These are phyloP conservation scores for Aspergillus glaucus DNA, from an alignment of 2,329 filamentous ascomycete species.

Conservation along the genomic window DNA sequence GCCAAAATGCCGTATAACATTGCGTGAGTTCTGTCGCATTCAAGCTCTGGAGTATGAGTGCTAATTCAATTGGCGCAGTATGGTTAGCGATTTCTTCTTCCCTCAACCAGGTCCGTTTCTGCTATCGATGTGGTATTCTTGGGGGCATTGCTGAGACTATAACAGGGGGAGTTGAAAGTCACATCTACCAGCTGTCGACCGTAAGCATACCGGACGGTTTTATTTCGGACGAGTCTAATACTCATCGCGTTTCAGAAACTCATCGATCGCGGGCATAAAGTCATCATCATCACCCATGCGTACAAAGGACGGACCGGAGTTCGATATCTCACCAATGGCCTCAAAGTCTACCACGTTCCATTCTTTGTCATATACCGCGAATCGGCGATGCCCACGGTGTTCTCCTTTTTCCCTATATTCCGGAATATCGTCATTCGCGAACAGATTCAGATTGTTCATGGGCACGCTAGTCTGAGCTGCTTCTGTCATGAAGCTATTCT, in stretches of 20 bases:
- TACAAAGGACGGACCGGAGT: slow-evolving; percentile 87
- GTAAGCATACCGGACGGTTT: slow-evolving; percentile 30
- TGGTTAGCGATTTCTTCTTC: slow-evolving; percentile 99
- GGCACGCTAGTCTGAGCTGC: slow-evolving; percentile 89
- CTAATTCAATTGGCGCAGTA: slow-evolving; percentile 43
- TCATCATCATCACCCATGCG: slow-evolving; percentile 94
- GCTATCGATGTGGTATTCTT: neutral
- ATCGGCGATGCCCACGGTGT: slow-evolving; percentile 90
- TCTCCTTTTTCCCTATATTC: slow-evolving; percentile 97
- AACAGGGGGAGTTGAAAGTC: slow-evolving; percentile 80
- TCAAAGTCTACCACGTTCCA: slow-evolving; percentile 97
- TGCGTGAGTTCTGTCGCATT: slow-evolving; percentile 45
- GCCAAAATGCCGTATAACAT: slow-evolving; percentile 62
- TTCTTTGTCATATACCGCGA: slow-evolving; percentile 94
- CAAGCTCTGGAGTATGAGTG: slow-evolving; percentile 14
- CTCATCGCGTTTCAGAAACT: slow-evolving; percentile 58
- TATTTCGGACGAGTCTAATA: neutral
- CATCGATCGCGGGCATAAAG: slow-evolving; percentile 94
- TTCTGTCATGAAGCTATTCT: slow-evolving; percentile 92
- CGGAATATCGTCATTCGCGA: slow-evolving; percentile 93
- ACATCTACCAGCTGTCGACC: slow-evolving; percentile 94
- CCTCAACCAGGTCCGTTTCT: slow-evolving; percentile 66
- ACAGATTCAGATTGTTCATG: slow-evolving; percentile 93
- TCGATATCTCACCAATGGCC: slow-evolving; percentile 90
- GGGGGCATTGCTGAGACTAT: slow-evolving; percentile 1